Conservation (phyloP, 2,329 filamentous ascomycete species). For the Neopestalotiopsis clavispora region DNA sequence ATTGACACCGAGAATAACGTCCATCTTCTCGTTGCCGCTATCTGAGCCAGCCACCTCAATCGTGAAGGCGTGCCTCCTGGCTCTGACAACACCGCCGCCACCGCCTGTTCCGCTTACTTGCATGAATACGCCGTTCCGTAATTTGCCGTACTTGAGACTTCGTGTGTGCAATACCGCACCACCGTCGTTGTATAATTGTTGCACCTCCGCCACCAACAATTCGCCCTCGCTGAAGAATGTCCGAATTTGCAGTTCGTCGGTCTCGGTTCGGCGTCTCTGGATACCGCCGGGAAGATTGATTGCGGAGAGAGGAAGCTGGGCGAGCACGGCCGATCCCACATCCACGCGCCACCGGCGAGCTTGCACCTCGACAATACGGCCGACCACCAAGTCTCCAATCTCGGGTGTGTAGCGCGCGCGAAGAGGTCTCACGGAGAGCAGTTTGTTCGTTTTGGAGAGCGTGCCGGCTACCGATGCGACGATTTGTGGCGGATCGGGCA, state of each 20-base stretch:
- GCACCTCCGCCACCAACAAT: constrained; percentile 91
- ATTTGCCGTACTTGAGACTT: constrained; percentile 90
- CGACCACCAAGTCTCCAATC: constrained; percentile 94
- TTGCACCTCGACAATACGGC: constrained; percentile 94
- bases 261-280: constrained; percentile 86
- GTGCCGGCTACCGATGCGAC: constrained; percentile 90
- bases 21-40: constrained; percentile 64
- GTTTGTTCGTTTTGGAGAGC: constrained; percentile 92
- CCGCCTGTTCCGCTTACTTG: constrained; percentile 81
- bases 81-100: constrained; percentile 83
- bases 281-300: constrained; percentile 97
- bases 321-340: constrained; percentile 85
- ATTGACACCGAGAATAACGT: constrained; percentile 91
- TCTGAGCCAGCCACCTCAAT: constrained; percentile 55
- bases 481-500: constrained; percentile 68
- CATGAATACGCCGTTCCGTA: constrained; percentile 90
- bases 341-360: constrained; percentile 93
- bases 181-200: constrained; percentile 85
- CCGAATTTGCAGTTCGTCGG: constrained; percentile 95
- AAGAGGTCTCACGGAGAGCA: constrained; percentile 87
- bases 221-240: constrained; percentile 98
- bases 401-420: constrained; percentile 93
- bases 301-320: constrained; percentile 80
- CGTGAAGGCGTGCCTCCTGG: constrained; percentile 87
- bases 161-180: constrained; percentile 88